A percentile compares a stretch with the other conserved stretches of the same genome.
These are phyloP conservation scores for Solanum peruvianum DNA, from an alignment of 257 asterid species.

Conservation along the genomic window DNA sequence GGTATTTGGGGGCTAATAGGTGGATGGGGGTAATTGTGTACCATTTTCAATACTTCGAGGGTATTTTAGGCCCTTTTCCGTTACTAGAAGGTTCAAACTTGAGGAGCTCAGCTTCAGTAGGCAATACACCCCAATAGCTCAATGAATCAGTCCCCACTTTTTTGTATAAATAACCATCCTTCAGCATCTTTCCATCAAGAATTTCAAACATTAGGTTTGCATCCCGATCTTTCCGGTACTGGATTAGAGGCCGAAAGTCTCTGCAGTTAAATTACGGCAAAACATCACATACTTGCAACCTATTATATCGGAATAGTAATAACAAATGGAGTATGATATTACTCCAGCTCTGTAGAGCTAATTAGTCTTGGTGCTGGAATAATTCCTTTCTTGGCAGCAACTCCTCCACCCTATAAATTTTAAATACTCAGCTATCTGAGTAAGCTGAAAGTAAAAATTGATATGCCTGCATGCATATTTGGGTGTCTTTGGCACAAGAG, in stretches of 20 bases:
- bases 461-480: background rate
- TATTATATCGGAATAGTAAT: too few relatives aligned
- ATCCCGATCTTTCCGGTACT: background rate
- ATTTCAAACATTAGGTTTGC: constrained; percentile 49
- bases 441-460: background rate
- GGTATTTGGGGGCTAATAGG: too few relatives aligned
- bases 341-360: constrained; percentile 5
- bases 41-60: too few relatives aligned
- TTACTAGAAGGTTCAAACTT: constrained; percentile 81
- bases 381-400: constrained; percentile 45
- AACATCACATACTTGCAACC: too few relatives aligned
- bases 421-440: background rate
- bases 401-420: constrained; percentile 74
- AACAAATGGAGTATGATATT: too few relatives aligned
- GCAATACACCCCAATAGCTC: constrained; percentile 68
- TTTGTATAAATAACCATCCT: constrained; percentile 86
- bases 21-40: too few relatives aligned
- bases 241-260: too few relatives aligned
- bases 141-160: constrained; percentile 63
- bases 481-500: background rate
- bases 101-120: constrained; percentile 79
- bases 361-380: constrained; percentile 84
- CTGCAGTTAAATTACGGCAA: too few relatives aligned
- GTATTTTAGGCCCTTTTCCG: too few relatives aligned
- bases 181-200: constrained; percentile 93